phyloP scores from a whole-genome alignment of 2,329 filamentous ascomycete species.

The Akanthomyces uredinophilus region DNA sequence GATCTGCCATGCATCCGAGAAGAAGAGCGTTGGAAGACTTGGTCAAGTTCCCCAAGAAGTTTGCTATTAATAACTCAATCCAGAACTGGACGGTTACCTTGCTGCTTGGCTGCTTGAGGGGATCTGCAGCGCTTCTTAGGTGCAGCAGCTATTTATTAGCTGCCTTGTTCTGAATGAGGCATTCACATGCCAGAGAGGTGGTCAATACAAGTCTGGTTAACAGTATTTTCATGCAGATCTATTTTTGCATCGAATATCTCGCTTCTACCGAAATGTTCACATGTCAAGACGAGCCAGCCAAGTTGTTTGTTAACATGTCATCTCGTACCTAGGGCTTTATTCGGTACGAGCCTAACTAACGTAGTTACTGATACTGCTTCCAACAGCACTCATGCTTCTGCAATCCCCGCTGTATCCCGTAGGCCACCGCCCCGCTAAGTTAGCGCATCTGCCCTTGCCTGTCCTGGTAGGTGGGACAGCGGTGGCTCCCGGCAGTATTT shows the following conservation, averaged over 20 bases:
- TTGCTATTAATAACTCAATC: background rate
- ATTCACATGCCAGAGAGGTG: background rate
- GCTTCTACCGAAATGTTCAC: no score
- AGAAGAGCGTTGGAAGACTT: background rate
- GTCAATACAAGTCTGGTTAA: no score
- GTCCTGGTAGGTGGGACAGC: slow-evolving; percentile 25
- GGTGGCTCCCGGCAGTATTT: slow-evolving; percentile 32
- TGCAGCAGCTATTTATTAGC: background rate
- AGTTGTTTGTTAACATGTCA: no score
- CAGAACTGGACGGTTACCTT: background rate
- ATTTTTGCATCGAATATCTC: no score
- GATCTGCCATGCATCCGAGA: background rate
- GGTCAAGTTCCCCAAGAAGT: background rate
- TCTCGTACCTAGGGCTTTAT: no score
- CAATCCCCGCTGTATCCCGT: background rate
- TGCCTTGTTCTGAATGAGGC: background rate
- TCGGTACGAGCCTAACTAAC: background rate
- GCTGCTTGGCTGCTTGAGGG: background rate
- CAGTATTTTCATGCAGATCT: no score
- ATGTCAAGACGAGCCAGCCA: no score
- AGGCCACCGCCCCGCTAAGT: background rate
- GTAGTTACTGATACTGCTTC: no score
- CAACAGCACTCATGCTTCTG: background rate
- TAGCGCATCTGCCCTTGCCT: slow-evolving; percentile 4
- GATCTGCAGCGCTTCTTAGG: background rate